Evolutionary conservation across 2,329 filamentous ascomycete species (phyloP).

Genomic region (Lachnellula cervina): DNA sequence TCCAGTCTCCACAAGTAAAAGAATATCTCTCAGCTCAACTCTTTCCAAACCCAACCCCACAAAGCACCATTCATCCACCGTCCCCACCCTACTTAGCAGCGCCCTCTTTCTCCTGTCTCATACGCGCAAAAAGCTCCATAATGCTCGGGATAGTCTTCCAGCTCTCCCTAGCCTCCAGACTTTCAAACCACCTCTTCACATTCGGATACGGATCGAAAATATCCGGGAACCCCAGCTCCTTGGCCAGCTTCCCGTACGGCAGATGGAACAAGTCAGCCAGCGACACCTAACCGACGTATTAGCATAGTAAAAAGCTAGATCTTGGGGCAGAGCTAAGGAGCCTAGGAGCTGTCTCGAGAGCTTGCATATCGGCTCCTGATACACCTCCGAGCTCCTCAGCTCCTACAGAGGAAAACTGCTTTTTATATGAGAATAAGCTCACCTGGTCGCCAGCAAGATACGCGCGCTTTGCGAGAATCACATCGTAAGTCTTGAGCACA

Average conservation of each 20-base stretch:
- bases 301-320: too few species aligned
- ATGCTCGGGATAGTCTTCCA: slow-evolving; percentile 13
- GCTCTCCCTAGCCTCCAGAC: slow-evolving; percentile 17
- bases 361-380: too few species aligned
- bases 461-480: slow-evolving; percentile 21
- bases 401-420: too few species aligned
- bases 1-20: too few species aligned
- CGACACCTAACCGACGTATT: slow-evolving; percentile 13
- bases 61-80: neutral
- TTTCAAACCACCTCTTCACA: slow-evolving; percentile 20
- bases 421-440: too few species aligned
- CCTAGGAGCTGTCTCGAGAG: too few species aligned
- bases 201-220: slow-evolving; percentile 19
- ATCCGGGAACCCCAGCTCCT: slow-evolving; percentile 11
- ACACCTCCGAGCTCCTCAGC: too few species aligned
- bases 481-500: slow-evolving; percentile 23
- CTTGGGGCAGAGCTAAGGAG: too few species aligned
- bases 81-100: neutral
- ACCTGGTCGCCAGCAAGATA: slow-evolving; percentile 26
- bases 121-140: neutral
- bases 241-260: slow-evolving; percentile 19
- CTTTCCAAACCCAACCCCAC: too few species aligned
- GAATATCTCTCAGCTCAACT: too few species aligned
- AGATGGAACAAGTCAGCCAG: slow-evolving; percentile 28
- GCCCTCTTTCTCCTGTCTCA: neutral